Conservation (phyloP, 768 basidiomycete species). For the Phylloporus rhodoxanthus region DNA sequence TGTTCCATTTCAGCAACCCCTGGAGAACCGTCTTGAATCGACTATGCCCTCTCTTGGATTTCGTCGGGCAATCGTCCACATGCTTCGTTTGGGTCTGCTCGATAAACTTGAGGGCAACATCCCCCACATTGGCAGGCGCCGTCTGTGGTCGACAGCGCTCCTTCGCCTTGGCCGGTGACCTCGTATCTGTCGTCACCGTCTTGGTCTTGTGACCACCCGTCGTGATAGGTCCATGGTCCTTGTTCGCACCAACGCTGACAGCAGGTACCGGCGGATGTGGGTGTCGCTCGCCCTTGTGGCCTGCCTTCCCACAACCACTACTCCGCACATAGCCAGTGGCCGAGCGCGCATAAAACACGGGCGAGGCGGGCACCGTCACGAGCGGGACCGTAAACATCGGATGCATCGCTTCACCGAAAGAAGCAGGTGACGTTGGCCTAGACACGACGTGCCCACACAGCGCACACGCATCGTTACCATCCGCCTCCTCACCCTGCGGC, state of each 20-base stretch:
- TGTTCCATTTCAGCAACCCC: constrained; percentile 14
- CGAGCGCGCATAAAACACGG: neutral
- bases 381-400: constrained; percentile 30
- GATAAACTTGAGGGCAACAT: constrained; percentile 11
- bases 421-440: neutral
- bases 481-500: neutral
- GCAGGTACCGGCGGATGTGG: neutral
- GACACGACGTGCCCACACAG: constrained; percentile 17
- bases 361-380: constrained; percentile 17
- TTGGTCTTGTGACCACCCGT: neutral
- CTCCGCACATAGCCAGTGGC: neutral
- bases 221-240: neutral
- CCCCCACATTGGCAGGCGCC: constrained; percentile 15
- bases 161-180: constrained; percentile 3
- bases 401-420: constrained; percentile 7
- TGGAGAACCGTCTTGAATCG: constrained; percentile 16
- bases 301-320: neutral
- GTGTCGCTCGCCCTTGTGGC: neutral
- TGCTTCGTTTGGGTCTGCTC: constrained; percentile 3
- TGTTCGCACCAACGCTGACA: neutral
- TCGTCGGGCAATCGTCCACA: neutral
- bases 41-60: constrained; percentile 2
- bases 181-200: neutral
- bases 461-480: constrained; percentile 7
- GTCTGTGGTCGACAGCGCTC: constrained; percentile 23